Evolutionary conservation across 179 eudicot genomes (phyloP).

Genomic region (Silene coronaria): DNA sequence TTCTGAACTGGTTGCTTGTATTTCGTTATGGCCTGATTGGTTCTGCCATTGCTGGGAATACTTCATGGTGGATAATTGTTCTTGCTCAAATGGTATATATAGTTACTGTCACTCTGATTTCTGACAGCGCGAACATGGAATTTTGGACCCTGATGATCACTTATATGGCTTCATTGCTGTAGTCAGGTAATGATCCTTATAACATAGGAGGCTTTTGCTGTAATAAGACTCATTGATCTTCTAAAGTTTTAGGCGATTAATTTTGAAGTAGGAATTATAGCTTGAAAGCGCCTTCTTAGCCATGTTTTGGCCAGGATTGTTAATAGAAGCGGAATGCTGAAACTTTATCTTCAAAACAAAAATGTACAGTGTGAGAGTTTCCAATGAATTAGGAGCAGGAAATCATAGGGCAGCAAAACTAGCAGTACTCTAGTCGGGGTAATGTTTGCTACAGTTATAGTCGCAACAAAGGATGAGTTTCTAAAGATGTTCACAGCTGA

Average conservation of each 20-base stretch:
- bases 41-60: constrained; percentile 45
- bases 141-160: constrained; percentile 47
- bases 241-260: no score
- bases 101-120: constrained; percentile 3
- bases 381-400: constrained; percentile 32
- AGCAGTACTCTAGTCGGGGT: constrained; percentile 14
- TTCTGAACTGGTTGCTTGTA: constrained; percentile 42
- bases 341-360: background rate
- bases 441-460: constrained; percentile 2
- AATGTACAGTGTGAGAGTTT: constrained; percentile 28
- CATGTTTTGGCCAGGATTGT: background rate
- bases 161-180: constrained; percentile 48
- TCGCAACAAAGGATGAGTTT: constrained; percentile 10
- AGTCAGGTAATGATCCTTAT: constrained; percentile 38
- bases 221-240: no score
- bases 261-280: no score
- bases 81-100: constrained; percentile 34
- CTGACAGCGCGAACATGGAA: constrained; percentile 41
- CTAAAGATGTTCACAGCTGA: constrained; percentile 25
- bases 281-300: no score
- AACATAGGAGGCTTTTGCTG: no score
- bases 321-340: background rate
- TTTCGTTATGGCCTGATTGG: constrained; percentile 38
- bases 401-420: constrained; percentile 23
- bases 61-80: constrained; percentile 42